Conservation (phyloP, 495 filamentous ascomycete species). For the Penicillium mononematosum region DNA sequence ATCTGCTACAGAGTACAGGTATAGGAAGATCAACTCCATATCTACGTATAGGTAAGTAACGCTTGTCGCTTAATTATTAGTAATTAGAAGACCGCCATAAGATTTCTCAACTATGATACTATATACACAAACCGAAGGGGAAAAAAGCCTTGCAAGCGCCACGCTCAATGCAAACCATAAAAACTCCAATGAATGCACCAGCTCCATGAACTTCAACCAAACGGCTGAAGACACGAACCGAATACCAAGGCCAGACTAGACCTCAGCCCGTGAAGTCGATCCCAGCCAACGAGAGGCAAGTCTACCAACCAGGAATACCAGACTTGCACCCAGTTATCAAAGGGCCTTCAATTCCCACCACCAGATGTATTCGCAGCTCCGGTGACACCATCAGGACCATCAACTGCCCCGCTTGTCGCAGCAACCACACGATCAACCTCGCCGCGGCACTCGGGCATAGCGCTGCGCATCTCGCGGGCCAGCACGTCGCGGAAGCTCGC, state of each 20-base stretch:
- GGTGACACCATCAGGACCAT: conserved; percentile 4
- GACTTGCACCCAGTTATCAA: neutral
- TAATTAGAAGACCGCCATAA: neutral
- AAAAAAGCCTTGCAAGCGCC: neutral
- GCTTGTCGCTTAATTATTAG: neutral
- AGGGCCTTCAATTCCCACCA: conserved; percentile 1
- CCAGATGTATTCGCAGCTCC: neutral
- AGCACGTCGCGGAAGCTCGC: conserved; percentile 75
- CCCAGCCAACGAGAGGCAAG: neutral
- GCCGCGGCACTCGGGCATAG: conserved; percentile 70
- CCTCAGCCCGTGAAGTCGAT: neutral
- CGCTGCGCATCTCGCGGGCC: conserved; percentile 72
- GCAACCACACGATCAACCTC: conserved; percentile 66
- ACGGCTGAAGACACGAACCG: neutral
- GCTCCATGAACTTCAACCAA: neutral
- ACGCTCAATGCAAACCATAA: conserved; percentile 6
- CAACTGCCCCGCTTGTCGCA: conserved; percentile 33
- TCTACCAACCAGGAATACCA: neutral
- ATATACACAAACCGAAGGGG: neutral
- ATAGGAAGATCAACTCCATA: no score
- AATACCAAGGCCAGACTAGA: neutral
- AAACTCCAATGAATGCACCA: conserved; percentile 10
- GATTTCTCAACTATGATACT: neutral
- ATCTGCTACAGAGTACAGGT: no score
- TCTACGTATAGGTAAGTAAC: neutral